These are phyloP conservation scores for Candolleomyces aberdarensis DNA, from an alignment of 768 basidiomycete species.

Conservation along the genomic window DNA sequence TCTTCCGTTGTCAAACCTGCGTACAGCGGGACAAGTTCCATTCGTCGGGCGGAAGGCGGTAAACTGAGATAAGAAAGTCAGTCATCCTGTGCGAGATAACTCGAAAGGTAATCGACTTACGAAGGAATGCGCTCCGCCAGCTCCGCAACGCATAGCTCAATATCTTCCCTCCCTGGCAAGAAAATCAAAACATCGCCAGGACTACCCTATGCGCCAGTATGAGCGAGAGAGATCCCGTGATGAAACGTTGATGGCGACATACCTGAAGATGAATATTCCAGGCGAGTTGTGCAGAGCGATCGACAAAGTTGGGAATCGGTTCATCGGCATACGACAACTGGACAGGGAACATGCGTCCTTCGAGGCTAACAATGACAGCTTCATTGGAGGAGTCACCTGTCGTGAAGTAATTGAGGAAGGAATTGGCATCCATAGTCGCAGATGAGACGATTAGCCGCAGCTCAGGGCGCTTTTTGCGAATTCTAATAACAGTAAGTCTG, in stretches of 20 bases:
- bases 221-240: neutral
- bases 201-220: slow-evolving; percentile 51
- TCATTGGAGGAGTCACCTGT: slow-evolving; percentile 59
- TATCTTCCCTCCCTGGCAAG: slow-evolving; percentile 94
- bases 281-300: slow-evolving; percentile 76
- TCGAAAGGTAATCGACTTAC: slow-evolving; percentile 31
- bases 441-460: slow-evolving; percentile 92
- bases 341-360: slow-evolving; percentile 94
- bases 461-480: slow-evolving; percentile 85
- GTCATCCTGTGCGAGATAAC: neutral
- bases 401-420: slow-evolving; percentile 88
- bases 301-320: slow-evolving; percentile 76
- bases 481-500: slow-evolving; percentile 44
- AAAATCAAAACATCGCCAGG: slow-evolving; percentile 92
- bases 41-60: slow-evolving; percentile 49
- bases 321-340: slow-evolving; percentile 86
- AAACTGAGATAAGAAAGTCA: slow-evolving; percentile 33
- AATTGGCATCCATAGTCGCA: slow-evolving; percentile 90
- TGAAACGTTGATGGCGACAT: slow-evolving; percentile 9
- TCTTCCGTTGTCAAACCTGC: slow-evolving; percentile 87
- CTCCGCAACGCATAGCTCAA: slow-evolving; percentile 82
- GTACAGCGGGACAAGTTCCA: slow-evolving; percentile 77
- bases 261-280: slow-evolving; percentile 85
- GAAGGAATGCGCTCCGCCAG: slow-evolving; percentile 74
- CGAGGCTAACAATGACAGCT: slow-evolving; percentile 82